Percentiles rank a stretch among this genome's conserved stretches.
These are phyloP conservation scores for Ogataea naganishii DNA, from an alignment of 805 yeast species.

Conservation along the genomic window DNA sequence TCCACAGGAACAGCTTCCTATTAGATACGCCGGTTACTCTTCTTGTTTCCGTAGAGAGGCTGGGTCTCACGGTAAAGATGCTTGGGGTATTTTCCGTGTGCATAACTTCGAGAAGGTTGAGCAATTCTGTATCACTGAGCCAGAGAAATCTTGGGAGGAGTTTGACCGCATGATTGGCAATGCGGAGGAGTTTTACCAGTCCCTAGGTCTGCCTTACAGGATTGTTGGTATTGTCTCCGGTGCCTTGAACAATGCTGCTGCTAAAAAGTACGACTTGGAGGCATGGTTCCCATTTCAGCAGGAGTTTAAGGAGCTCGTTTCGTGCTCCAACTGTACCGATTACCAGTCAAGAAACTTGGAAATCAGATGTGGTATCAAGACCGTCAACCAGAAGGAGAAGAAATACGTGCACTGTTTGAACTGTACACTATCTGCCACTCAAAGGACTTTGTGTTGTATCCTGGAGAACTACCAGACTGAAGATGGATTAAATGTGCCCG, in stretches of 20 bases:
- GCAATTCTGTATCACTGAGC: slow-evolving; percentile 93
- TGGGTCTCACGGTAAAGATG: slow-evolving; percentile 98
- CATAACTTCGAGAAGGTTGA: slow-evolving; percentile 98
- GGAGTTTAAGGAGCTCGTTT: slow-evolving; percentile 96
- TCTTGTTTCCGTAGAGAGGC: slow-evolving; percentile 99
- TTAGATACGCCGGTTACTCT: slow-evolving; percentile 95
- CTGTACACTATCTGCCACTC: slow-evolving; percentile 95
- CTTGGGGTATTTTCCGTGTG: slow-evolving; percentile 99
- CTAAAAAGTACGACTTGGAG: slow-evolving; percentile 96
- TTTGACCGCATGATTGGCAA: slow-evolving; percentile 89
- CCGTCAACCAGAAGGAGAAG: slow-evolving; percentile 91
- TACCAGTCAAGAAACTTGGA: slow-evolving; percentile 98
- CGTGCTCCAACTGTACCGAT: slow-evolving; percentile 98
- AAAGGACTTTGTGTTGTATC: slow-evolving; percentile 96
- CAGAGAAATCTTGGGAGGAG: slow-evolving; percentile 96
- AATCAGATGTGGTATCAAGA: slow-evolving; percentile 97
- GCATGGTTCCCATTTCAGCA: slow-evolving; percentile 99
- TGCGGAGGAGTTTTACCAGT: slow-evolving; percentile 89
- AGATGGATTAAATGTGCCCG: slow-evolving; percentile 89
- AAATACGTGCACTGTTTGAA: slow-evolving; percentile 97
- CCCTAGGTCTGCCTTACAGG: slow-evolving; percentile 89
- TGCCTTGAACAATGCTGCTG: slow-evolving; percentile 97
- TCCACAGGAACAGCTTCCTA: slow-evolving; percentile 93
- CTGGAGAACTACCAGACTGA: slow-evolving; percentile 97
- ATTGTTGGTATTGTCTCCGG: slow-evolving; percentile 98